Evolutionary conservation across 2,329 filamentous ascomycete genomes (phyloP), one percentile per base, ranked within the genome.

Genomic region (Rachicladosporium sp.): DNA sequence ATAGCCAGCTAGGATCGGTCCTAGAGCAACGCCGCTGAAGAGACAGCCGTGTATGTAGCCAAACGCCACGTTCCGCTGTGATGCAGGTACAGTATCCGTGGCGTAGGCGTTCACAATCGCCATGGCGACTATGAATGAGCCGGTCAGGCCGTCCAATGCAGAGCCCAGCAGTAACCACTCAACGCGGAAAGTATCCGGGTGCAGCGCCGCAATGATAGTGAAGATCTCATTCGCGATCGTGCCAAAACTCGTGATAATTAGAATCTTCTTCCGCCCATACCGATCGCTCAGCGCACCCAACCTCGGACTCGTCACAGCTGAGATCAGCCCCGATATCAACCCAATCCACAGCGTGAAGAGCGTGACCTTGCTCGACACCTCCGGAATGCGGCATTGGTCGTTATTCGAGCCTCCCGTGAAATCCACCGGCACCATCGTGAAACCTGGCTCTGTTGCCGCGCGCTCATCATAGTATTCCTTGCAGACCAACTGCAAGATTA

Each of bases 31-130:
- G n/a, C 91, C 91, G 2, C 74, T 72, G 59, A 94, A 96, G 6
- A 98, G 68, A 49, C 81, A 87, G 8, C 85, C 87, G 52, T 96
- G 85, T 51, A 96, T 80, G 56, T 88, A 89, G 5, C 86, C 88
- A 58, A 96, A 91, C 4, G 79, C 76, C 6, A 93, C 82, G 43
- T 81, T 83, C 12, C 91, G 78, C 53, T 76, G 76, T 23, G 82
- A 80, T 0, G 87, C 83, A 3, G 82, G 69, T 0, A 87, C 89
- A 60, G 86, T 94, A 60, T 98, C 91, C 31, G 85, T 80, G 9
- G 83, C 80, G 60, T 96, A 98, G 0, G 89, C 86, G 58, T 93
- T 80, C 13, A 77, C 79, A 42, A 93, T 66, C 34, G 81, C 78
- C 67, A 82, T 82, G 21, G 80, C 81, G 1, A 85, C 76, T 1